Base-by-base conservation (phyloP, 2,329 filamentous ascomycete species). In the Trichoderma endophyticum region DNA sequence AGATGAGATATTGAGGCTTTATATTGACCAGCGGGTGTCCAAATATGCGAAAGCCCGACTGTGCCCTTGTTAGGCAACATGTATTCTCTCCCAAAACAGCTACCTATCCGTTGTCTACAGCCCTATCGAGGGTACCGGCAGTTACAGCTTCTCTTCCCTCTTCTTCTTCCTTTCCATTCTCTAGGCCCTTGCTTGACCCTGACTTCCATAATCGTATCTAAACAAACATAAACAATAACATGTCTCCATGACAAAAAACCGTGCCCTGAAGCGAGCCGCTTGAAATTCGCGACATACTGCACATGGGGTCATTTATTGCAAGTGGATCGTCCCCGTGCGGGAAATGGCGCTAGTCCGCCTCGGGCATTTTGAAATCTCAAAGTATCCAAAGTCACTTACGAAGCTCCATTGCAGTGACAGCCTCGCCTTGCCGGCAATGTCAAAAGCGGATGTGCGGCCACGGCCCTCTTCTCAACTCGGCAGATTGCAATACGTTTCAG, bases 221-320 rank as follows among this genome's bases (percentile, higher is more conserved):
- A n/a, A 57, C 24, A 26, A 57, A 30, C 14, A 57, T n/a, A 9
- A 57, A 57, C n/a, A 51, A 39, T 24, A 21, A 28, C 11, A 21
- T 21, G n/a, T 9, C n/a, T 21, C 8, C 43, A 48, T n/a, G 43
- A 48, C 18, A 65, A 36, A 36, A 36, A 65, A 9, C 15, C 5
- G 63, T 51, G 39, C 43, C 43, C n/a, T 18, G 32, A 67, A 57
- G 51, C 34, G 65, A 59, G 26, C 56, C 57, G 57, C 66, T 36
- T 39, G 39, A 69, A 61, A 54, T 39, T 69, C 57, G 39, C 57
- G 39, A 54, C 56, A 32, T 18, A 18, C 3, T 8, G 11, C 34
- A 26, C 64, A 61, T 39, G n/a, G 56, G 56, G 66, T 24, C 57
- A 34, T 70, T 60, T n/a, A 70, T 61, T 70, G 57, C 57, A 6